Conservation (phyloP, 257 asterid genomes). For the Pogostemon cablin region DNA sequence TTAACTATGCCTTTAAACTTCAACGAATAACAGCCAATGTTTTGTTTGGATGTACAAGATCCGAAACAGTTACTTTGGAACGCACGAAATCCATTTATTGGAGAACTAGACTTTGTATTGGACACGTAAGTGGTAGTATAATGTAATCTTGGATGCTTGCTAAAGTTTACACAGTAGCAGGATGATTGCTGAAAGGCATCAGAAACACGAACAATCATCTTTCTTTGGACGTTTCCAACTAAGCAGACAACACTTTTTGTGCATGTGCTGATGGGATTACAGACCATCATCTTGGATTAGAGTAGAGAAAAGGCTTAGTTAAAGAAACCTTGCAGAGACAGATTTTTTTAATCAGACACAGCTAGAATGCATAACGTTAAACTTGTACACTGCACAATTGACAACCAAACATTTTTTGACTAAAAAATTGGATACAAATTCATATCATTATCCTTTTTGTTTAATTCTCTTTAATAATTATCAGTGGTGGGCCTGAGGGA, state of each 20-base stretch:
- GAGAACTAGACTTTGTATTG: slow-evolving; percentile 36
- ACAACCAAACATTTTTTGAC: not conserved
- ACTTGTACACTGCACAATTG: slow-evolving; percentile 1
- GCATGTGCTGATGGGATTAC: slow-evolving; percentile 49
- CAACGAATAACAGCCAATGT: slow-evolving; percentile 40
- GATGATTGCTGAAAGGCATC: slow-evolving; percentile 45
- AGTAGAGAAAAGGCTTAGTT: slow-evolving; percentile 24
- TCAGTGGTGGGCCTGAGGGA: not conserved
- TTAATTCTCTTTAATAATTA: not conserved
- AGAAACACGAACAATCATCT: slow-evolving; percentile 46
- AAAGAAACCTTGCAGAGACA: slow-evolving; percentile 30
- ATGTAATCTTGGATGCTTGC: slow-evolving; percentile 36
- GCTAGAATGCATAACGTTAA: not conserved
- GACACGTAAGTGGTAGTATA: slow-evolving; percentile 32
- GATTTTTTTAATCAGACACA: slow-evolving; percentile 32
- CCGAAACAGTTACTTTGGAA: slow-evolving; percentile 38
- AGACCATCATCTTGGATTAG: slow-evolving; percentile 47
- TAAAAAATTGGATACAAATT: not conserved
- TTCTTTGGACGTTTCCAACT: slow-evolving; percentile 43
- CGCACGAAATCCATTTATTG: slow-evolving; percentile 42
- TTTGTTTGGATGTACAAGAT: slow-evolving; percentile 36
- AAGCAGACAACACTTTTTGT: slow-evolving; percentile 46
- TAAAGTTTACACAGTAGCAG: slow-evolving; percentile 38
- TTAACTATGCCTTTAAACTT: slow-evolving; percentile 45
- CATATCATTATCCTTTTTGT: slow-evolving; percentile 19